These are phyloP conservation scores for Lobulomyces angularis DNA, from an alignment of 192 early-diverging fungal species.

Conservation along the genomic window DNA sequence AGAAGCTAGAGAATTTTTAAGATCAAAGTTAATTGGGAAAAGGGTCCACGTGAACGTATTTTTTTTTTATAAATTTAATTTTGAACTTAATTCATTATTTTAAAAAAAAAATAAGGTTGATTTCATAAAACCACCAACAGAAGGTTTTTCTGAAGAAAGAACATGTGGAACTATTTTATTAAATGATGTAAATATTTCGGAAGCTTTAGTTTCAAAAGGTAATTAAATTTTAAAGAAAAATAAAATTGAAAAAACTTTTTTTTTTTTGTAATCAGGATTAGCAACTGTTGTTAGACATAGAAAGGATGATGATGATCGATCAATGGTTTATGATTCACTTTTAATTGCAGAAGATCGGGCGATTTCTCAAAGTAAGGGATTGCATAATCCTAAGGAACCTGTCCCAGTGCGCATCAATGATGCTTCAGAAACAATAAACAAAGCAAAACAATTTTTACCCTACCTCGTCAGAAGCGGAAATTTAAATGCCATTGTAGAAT, in stretches of 20 bases:
- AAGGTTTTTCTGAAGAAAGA: slow-evolving; percentile 68
- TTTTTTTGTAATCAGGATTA: slow-evolving; percentile 42
- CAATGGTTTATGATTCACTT: slow-evolving; percentile 74
- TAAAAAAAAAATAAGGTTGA: no score
- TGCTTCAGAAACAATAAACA: slow-evolving; percentile 67
- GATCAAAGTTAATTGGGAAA: slow-evolving; percentile 79
- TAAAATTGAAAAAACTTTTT: neutral
- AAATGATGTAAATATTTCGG: slow-evolving; percentile 40
- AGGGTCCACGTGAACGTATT: slow-evolving; percentile 39
- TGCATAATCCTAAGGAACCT: slow-evolving; percentile 74
- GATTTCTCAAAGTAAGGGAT: slow-evolving; percentile 53
- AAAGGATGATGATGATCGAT: slow-evolving; percentile 75
- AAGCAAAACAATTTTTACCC: slow-evolving; percentile 76
- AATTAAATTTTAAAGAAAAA: slow-evolving; percentile 1
- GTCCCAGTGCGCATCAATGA: slow-evolving; percentile 63
- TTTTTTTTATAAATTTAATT: no score
- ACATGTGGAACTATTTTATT: slow-evolving; percentile 76
- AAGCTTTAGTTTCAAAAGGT: slow-evolving; percentile 31
- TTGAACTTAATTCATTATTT: no score
- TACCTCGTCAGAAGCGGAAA: slow-evolving; percentile 67
- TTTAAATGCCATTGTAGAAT: slow-evolving; percentile 74
- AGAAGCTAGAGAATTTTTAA: slow-evolving; percentile 80
- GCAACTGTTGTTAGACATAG: slow-evolving; percentile 71
- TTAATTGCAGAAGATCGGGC: slow-evolving; percentile 71
- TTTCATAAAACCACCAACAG: slow-evolving; percentile 82